Base-by-base conservation (phyloP, 257 asterid genomes). In the Haberlea rhodopensis region DNA sequence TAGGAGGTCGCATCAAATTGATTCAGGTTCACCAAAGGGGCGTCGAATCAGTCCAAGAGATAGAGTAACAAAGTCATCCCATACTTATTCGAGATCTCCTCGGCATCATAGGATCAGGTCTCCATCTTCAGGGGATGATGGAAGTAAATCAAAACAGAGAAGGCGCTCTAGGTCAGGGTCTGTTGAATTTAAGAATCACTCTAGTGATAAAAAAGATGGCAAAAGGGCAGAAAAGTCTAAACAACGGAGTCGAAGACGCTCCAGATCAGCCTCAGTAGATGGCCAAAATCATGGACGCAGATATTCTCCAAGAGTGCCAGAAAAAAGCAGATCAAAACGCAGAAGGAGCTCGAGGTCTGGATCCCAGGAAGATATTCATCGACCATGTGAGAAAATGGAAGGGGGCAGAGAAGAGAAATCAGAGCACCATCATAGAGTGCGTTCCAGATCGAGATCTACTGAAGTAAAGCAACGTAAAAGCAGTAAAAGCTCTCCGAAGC, bases 81-180 rank as follows among this genome's bases (percentile, higher is more conserved):
- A 79, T 18, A 69, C 69, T 58, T 83, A 77, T 75, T 86, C 96
- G 19, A 74, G 81, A 62, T 88, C 96, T 59, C 96, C 96, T 68
- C 86, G 49, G 53, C 81, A 53, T 76, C 85, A 51, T 63, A 71
- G 81, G 82, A 73, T 82, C 69, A 83, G 88, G 73, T 84, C 84
- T 68, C 69, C 81, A 66, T 81, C 92, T 68, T 78, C 88, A 25
- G 82, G 78, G 59, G 87, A 87, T 40, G 92, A 77, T 72, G 81
- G 71, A 70, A 75, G 62, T 59, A 92, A 77, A 72, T 78, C 86
- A 53, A 87, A 80, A 72, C 78, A 71, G 69, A 84, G 89, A 73
- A 81, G 79, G 78, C 84, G 79, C 45, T 87, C 95, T 5, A 80
- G 88, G 79, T 89, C 99, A 62, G 82, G 75, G 73, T 88, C 96